phyloP scores from a whole-genome alignment of 106 monocot species.

The Ottelia alismoides region DNA sequence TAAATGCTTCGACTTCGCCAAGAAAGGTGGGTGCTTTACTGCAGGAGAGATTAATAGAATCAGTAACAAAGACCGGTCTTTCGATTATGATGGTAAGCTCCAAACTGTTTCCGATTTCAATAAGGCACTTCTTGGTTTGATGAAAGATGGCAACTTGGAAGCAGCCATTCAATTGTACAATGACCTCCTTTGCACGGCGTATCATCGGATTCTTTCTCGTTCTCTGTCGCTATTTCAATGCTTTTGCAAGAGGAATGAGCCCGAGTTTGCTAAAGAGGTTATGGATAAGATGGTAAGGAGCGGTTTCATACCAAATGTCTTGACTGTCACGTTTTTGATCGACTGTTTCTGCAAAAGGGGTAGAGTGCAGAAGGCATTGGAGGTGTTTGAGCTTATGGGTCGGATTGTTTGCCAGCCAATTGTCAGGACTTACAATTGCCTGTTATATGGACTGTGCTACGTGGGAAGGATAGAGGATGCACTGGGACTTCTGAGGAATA shows the following conservation, averaged over 20 bases:
- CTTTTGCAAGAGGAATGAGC: conserved; percentile 49
- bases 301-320: conserved; percentile 35
- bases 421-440: conserved; percentile 56
- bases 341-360: conserved; percentile 62
- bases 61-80: neutral
- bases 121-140: conserved; percentile 41
- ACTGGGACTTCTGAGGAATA: conserved; percentile 36
- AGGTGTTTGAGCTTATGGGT: conserved; percentile 61
- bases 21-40: no score
- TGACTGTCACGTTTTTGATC: conserved; percentile 49
- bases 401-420: conserved; percentile 41
- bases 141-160: conserved; percentile 36
- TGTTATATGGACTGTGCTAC: conserved; percentile 76
- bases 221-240: conserved; percentile 39
- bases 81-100: no score
- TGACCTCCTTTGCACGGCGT: no score
- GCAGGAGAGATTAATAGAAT: neutral
- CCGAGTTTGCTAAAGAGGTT: conserved; percentile 33
- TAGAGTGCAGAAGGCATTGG: conserved; percentile 39
- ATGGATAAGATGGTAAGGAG: conserved; percentile 62
- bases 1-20: no score
- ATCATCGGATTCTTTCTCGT: no score
- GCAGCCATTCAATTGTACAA: conserved; percentile 28
- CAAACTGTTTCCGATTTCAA: conserved; percentile 57
- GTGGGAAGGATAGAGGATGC: conserved; percentile 88